A percentile compares a stretch with the other conserved stretches of the same genome.
Evolutionary conservation across 352 stramenopile species (phyloP).

Genomic region (Phytopythium kandeliae): DNA sequence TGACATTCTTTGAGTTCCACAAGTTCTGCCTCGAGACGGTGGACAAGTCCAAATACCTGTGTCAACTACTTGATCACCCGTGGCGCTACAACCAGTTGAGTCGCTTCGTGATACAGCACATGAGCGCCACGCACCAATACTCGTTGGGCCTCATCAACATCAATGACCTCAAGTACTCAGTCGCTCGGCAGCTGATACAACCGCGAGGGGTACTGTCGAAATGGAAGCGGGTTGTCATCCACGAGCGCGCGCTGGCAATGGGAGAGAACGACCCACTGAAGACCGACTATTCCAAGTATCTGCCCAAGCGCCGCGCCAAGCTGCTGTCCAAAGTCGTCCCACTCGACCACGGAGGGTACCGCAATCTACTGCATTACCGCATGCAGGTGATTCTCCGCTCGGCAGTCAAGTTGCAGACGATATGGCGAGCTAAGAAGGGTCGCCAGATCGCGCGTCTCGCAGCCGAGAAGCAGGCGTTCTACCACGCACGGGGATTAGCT

Average conservation of each 20-base stretch:
- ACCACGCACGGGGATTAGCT: conserved; percentile 76
- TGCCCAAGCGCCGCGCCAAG: conserved; percentile 61
- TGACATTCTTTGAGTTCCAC: conserved; percentile 83
- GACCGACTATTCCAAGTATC: conserved; percentile 90
- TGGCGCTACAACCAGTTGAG: conserved; percentile 83
- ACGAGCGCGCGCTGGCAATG: conserved; percentile 87
- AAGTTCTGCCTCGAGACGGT: conserved; percentile 47
- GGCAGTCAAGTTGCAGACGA: conserved; percentile 80
- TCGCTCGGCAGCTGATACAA: conserved; percentile 47
- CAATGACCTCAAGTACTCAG: conserved; percentile 83
- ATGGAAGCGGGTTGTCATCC: conserved; percentile 71
- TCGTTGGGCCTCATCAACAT: conserved; percentile 84
- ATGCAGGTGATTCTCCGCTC: conserved; percentile 59
- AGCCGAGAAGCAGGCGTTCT: conserved; percentile 88
- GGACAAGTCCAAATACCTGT: conserved; percentile 64
- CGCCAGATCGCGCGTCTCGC: conserved; percentile 56
- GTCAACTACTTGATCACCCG: conserved; percentile 41
- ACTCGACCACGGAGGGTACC: conserved; percentile 84
- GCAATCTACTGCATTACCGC: conserved; percentile 78
- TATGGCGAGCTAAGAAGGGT: conserved; percentile 71
- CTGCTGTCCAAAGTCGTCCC: conserved; percentile 84
- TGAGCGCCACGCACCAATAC: conserved; percentile 83
- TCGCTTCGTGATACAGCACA: conserved; percentile 80
- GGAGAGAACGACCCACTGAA: conserved; percentile 90
- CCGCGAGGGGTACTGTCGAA: conserved; percentile 49